Evolutionary conservation across 345 rosid genomes (phyloP), one percentile per base, ranked within the genome.

Genomic region (Turritis glabra): DNA sequence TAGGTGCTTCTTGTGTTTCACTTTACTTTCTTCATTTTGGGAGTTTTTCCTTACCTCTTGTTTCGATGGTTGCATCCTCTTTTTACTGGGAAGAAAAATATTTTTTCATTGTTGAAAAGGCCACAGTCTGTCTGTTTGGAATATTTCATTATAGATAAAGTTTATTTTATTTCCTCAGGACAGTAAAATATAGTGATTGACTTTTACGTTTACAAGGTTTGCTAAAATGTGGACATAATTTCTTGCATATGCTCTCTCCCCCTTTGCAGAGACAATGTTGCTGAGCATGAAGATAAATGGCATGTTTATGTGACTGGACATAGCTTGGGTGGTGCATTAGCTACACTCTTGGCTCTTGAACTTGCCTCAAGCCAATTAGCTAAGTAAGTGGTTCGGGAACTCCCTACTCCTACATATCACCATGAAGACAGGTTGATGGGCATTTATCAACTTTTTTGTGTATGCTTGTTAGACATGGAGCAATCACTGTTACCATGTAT

Each of bases 271-370:
- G 89, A 91, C 8, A 85, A 88, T 74, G 78, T 13, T 68, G 74
- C 77, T 55, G 89, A 81, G 66, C 78, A 64, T 53, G 77, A 48
- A 69, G 55, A 66, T 69, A 82, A 82, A 73, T 93, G 96, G 97
- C 94, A 89, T 75, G 89, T 91, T 65, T 93, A 88, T 85, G 96
- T 86, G 71, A 93, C 98, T 52, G 98, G 98, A 64, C 97, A 93
- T 82, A 93, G 98, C 83, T 85, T 93, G 80, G 98, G 98, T 75
- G 98, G 97, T 71, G 98, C 98, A 73, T 76, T 93, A 68, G 92
- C 98, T 30, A 93, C 97, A 64, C 97, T 93, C 57, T 89, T 84
- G 73, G 87, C 95, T 69, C 91, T 91, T 77, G 98, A 93, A 83
- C 93, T 93, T 83, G 88, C 94, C 25, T 89, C 97, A 46, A 91